These are phyloP conservation scores for Macrophomina pseudophaseolina DNA, from an alignment of 2,329 filamentous ascomycete genomes.

Conservation along the genomic window DNA sequence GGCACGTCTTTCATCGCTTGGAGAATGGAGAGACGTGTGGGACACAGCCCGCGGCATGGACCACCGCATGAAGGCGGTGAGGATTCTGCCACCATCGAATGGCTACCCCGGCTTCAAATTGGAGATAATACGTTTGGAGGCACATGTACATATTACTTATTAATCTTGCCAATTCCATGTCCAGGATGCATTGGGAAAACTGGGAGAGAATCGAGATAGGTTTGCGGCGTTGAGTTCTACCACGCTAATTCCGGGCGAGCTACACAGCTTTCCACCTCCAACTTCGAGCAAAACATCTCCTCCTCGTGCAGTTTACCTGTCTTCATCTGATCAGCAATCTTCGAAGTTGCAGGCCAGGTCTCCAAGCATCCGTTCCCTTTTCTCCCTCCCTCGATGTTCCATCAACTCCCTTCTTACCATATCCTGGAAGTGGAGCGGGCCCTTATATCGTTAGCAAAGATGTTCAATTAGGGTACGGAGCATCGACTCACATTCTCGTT, in stretches of 20 bases:
- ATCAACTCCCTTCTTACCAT: slow-evolving; percentile 55
- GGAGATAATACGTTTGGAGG: too few species aligned
- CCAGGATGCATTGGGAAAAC: too few species aligned
- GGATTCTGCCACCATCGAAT: too few species aligned
- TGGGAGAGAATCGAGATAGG: too few species aligned
- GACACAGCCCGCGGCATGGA: too few species aligned
- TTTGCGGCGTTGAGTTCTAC: slow-evolving; percentile 24
- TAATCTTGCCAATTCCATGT: too few species aligned
- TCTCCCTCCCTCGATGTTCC: slow-evolving; percentile 52
- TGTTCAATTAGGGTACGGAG: background rate
- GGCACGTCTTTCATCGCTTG: too few species aligned
- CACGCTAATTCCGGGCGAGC: slow-evolving; percentile 31
- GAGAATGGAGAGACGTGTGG: too few species aligned
- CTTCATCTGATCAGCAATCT: slow-evolving; percentile 26
- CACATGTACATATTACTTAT: too few species aligned
- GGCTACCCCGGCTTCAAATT: too few species aligned
- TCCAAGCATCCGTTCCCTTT: slow-evolving; percentile 52
- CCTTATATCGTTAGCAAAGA: slow-evolving; percentile 15
- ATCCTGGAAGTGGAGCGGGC: slow-evolving; percentile 63
- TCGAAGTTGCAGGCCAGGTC: slow-evolving; percentile 59
- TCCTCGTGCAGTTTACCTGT: slow-evolving; percentile 23
- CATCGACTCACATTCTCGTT: slow-evolving; percentile 57
- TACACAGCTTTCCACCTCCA: slow-evolving; percentile 14
- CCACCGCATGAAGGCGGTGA: too few species aligned
- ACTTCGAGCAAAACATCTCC: slow-evolving; percentile 23